Conservation (phyloP, 805 yeast genomes). For the Candida andamanensis region DNA sequence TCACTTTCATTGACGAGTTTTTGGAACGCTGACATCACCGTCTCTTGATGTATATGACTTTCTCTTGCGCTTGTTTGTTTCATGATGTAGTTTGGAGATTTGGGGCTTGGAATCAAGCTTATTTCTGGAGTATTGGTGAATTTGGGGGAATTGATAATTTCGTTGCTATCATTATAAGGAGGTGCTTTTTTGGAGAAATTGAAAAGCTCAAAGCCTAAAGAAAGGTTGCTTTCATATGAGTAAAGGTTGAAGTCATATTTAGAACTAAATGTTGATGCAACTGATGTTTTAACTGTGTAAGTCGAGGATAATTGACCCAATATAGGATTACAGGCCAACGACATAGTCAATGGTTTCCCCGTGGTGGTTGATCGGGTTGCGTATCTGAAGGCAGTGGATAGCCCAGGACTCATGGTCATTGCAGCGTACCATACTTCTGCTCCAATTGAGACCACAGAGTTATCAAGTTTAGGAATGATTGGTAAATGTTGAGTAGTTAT, state of each 20-base stretch:
- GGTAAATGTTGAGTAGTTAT: conserved; percentile 29
- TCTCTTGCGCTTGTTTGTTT: not conserved
- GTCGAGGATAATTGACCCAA: conserved; percentile 86
- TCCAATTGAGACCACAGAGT: conserved; percentile 70
- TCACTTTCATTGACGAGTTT: conserved; percentile 46
- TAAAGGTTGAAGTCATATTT: conserved; percentile 85
- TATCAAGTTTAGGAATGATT: conserved; percentile 43
- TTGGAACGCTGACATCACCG: conserved; percentile 49
- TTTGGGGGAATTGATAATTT: conserved; percentile 2
- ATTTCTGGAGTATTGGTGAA: not conserved
- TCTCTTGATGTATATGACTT: conserved; percentile 16
- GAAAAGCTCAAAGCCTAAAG: conserved; percentile 85
- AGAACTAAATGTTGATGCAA: conserved; percentile 71
- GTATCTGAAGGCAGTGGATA: conserved; percentile 80
- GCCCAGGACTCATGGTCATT: conserved; percentile 78
- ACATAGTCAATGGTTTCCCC: conserved; percentile 85
- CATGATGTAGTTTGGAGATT: conserved; percentile 1
- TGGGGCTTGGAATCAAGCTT: not conserved
- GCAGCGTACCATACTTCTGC: conserved; percentile 88
- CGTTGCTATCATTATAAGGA: conserved; percentile 2
- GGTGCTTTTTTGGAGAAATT: conserved; percentile 29
- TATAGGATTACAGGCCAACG: conserved; percentile 82
- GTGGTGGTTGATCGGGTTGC: conserved; percentile 81
- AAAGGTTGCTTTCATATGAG: conserved; percentile 82
- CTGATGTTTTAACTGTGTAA: conserved; percentile 76